phyloP scores from a whole-genome alignment of 1,284 basidiomycete genomes.

The Austroboletus niveus region DNA sequence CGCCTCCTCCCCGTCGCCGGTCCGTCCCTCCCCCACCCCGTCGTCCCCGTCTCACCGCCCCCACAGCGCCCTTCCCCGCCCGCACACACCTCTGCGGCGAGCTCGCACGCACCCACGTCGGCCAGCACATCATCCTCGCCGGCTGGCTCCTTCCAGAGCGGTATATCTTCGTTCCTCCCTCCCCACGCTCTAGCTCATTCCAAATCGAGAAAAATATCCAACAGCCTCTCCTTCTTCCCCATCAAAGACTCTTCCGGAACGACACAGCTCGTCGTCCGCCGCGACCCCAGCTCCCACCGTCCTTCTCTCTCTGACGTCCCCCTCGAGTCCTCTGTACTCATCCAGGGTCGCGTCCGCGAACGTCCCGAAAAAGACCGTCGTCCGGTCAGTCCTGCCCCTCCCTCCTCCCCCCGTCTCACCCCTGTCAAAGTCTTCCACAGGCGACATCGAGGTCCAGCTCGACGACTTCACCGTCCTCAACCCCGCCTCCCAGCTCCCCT shows the following conservation, averaged over 20 bases:
- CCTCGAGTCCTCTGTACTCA: conserved; percentile 72
- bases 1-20: not conserved
- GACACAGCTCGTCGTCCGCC: conserved; percentile 74
- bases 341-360: conserved; percentile 66
- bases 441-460: conserved; percentile 82
- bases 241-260: conserved; percentile 76
- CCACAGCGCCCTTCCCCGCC: conserved; percentile 57
- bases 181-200: conserved; percentile 30
- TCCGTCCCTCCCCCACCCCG: not conserved
- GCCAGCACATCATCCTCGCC: conserved; percentile 62
- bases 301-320: conserved; percentile 59
- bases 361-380: conserved; percentile 65
- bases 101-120: conserved; percentile 54
- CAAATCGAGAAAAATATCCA: conserved; percentile 61
- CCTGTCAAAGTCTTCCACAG: conserved; percentile 47
- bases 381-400: conserved; percentile 38
- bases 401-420: conserved; percentile 9
- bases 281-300: conserved; percentile 21
- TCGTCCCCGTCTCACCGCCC: not conserved
- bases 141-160: conserved; percentile 79
- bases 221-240: conserved; percentile 72
- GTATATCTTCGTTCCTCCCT: conserved; percentile 42
- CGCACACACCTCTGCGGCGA: conserved; percentile 68
- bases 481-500: conserved; percentile 74
- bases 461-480: conserved; percentile 74